Conservation (phyloP, 2,329 filamentous ascomycete genomes). For the Fusarium nurragi region DNA sequence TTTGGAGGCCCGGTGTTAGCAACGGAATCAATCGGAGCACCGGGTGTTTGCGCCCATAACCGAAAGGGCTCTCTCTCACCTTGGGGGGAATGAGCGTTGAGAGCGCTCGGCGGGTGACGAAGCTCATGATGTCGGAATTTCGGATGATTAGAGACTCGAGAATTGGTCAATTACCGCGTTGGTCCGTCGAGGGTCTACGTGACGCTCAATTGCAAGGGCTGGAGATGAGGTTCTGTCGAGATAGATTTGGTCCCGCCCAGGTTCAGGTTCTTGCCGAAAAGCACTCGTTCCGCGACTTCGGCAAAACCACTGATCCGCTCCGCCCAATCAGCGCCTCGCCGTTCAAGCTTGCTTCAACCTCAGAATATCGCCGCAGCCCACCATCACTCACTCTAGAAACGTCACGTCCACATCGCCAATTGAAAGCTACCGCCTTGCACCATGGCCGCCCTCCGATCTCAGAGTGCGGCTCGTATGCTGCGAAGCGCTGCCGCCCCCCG, state of each 20-base stretch:
- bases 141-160: conserved; percentile 38
- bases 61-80: conserved; percentile 64
- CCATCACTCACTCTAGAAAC: conserved; percentile 39
- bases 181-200: conserved; percentile 46
- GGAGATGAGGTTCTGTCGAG: conserved; percentile 40
- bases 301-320: conserved; percentile 55
- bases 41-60: conserved; percentile 38
- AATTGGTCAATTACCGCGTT: conserved; percentile 44
- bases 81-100: conserved; percentile 99
- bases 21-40: conserved; percentile 46
- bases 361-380: conserved; percentile 45
- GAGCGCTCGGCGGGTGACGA: conserved; percentile 87
- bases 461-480: conserved; percentile 62
- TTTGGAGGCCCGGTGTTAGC: conserved; percentile 50
- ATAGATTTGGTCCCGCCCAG: conserved; percentile 41
- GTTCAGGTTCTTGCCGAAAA: conserved; percentile 56
- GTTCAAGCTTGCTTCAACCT: conserved; percentile 44
- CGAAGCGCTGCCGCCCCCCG: conserved; percentile 55
- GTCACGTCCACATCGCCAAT: conserved; percentile 35
- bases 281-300: conserved; percentile 55
- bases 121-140: conserved; percentile 80
- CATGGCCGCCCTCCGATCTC: conserved; percentile 75
- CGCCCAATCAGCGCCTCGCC: conserved; percentile 53
- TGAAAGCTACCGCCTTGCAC: conserved; percentile 45
- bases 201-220: conserved; percentile 50